phyloP scores from a whole-genome alignment of 208 protist genomes.

The Herpetomonas samuelpessoai region DNA sequence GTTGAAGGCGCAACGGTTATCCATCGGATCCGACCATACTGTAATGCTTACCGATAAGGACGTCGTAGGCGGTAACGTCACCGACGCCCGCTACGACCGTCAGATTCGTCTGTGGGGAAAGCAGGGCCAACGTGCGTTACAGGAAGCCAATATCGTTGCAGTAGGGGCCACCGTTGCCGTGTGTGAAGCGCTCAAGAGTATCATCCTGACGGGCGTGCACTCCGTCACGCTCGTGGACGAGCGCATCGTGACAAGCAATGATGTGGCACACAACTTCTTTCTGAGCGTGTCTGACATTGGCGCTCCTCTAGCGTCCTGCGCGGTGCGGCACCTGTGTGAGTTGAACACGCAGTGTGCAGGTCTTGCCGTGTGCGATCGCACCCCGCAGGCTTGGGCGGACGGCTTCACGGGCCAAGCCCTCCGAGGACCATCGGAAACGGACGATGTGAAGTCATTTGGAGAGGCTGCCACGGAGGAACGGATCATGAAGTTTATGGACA shows the following conservation, averaged over 20 bases:
- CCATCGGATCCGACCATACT: too few species aligned
- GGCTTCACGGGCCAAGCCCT: slow-evolving; percentile 22
- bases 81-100: slow-evolving; percentile 84
- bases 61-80: slow-evolving; percentile 23
- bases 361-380: slow-evolving; percentile 19
- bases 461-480: neutral
- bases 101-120: slow-evolving; percentile 94
- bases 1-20: too few species aligned
- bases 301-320: slow-evolving; percentile 56
- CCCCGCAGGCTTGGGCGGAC: slow-evolving; percentile 34
- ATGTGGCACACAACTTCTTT: slow-evolving; percentile 97
- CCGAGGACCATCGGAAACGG: too few species aligned
- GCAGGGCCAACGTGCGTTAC: slow-evolving; percentile 89
- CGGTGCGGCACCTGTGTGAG: slow-evolving; percentile 71
- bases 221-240: slow-evolving; percentile 95
- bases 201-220: slow-evolving; percentile 94
- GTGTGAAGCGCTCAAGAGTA: slow-evolving; percentile 95
- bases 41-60: neutral
- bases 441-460: neutral
- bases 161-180: slow-evolving; percentile 90
- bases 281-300: slow-evolving; percentile 44
- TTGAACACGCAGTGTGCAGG: slow-evolving; percentile 83
- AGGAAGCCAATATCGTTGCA: slow-evolving; percentile 82
- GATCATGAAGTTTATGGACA: neutral
- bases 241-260: slow-evolving; percentile 46